phyloP scores from a whole-genome alignment of 2,329 filamentous ascomycete species.

The Hymenoscyphus albidus region DNA sequence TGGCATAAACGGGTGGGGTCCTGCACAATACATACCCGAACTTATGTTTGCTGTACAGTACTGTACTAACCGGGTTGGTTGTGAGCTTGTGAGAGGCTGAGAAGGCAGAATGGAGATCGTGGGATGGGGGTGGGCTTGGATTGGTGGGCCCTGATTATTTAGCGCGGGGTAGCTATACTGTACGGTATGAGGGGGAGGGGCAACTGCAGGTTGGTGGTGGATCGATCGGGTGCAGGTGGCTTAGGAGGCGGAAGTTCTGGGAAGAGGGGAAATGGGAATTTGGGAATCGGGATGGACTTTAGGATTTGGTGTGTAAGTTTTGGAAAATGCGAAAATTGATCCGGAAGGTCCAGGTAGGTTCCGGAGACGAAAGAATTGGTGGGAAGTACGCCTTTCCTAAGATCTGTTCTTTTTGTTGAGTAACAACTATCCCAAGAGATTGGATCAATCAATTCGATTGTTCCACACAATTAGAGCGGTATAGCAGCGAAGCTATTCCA shows the following conservation, averaged over 20 bases:
- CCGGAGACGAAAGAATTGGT: too few species aligned
- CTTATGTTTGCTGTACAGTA: background rate
- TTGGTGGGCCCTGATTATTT: constrained; percentile 9
- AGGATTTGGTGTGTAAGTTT: background rate
- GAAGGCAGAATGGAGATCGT: constrained; percentile 6
- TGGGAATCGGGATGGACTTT: background rate
- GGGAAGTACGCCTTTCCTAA: too few species aligned
- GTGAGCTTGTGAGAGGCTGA: background rate
- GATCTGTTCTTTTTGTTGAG: too few species aligned
- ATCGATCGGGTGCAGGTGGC: background rate
- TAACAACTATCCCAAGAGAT: too few species aligned
- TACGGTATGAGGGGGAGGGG: background rate
- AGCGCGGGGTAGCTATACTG: constrained; percentile 13
- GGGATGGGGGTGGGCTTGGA: constrained; percentile 6
- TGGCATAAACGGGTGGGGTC: constrained; percentile 3
- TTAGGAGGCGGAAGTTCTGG: too few species aligned
- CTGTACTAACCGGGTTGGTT: too few species aligned
- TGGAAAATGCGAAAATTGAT: background rate
- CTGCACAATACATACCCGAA: too few species aligned
- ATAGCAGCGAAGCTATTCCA: too few species aligned
- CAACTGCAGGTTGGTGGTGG: background rate
- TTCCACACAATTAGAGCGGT: too few species aligned
- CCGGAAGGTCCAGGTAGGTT: background rate
- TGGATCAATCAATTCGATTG: too few species aligned
- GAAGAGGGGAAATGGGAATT: background rate